Evolutionary conservation across 768 basidiomycete genomes (phyloP).

Genomic region (Rhizopogon vulgaris): DNA sequence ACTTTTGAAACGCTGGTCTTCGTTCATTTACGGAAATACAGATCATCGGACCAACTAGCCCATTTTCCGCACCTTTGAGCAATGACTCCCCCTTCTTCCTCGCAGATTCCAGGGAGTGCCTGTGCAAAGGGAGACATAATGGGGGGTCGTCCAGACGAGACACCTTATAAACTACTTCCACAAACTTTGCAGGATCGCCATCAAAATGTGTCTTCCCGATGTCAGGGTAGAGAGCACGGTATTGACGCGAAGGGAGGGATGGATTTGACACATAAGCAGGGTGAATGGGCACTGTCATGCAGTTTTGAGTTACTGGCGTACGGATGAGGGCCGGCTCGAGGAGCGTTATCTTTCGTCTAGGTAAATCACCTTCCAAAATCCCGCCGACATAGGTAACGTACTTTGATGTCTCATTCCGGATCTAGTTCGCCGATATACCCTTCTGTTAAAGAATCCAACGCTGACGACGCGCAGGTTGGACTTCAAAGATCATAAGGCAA

Average conservation of each 20-base stretch:
- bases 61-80: conserved; percentile 15
- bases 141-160: conserved; percentile 12
- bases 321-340: conserved; percentile 20
- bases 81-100: conserved; percentile 15
- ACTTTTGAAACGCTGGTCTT: background rate
- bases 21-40: conserved; percentile 11
- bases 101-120: conserved; percentile 14
- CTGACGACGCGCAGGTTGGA: conserved; percentile 11
- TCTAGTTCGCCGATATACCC: conserved; percentile 26
- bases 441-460: conserved; percentile 27
- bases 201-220: conserved; percentile 15
- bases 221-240: conserved; percentile 12
- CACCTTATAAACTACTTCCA: conserved; percentile 12
- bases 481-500: background rate
- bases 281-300: conserved; percentile 7
- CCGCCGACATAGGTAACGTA: conserved; percentile 2
- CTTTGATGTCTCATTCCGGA: conserved; percentile 32
- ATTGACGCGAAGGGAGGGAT: conserved; percentile 19
- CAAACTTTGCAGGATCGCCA: conserved; percentile 20
- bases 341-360: conserved; percentile 11
- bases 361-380: background rate
- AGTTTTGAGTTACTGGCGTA: conserved; percentile 11
- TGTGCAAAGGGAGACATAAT: conserved; percentile 18
- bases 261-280: conserved; percentile 18
- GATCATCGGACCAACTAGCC: conserved; percentile 18